Base-by-base conservation (phyloP, 1,139 yeast species). In the Wickerhamiella pararugosa region DNA sequence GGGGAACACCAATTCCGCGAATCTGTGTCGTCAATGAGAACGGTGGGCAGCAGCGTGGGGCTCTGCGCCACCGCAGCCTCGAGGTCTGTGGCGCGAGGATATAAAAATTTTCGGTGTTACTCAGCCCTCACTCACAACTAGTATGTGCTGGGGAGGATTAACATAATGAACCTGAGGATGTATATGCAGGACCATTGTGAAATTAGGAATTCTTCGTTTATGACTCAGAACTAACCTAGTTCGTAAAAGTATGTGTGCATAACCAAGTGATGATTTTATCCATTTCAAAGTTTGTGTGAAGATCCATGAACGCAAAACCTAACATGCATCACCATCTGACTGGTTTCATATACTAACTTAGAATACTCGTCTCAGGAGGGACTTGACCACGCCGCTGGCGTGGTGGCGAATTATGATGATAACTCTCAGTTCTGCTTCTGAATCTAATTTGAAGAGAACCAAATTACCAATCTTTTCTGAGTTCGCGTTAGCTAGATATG, bases 321-420 rank as follows among this genome's bases (percentile, higher is more conserved):
- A 74, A 58, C 90, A 79, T 79, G 92, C 92, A 79, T 79, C 90
- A 79, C 92, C 92, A 79, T 77, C 90, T 79, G 90, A 79, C 35
- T 34, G 31, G 34, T 11, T 32, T 9, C 21, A 32, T 9, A 35
- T 7, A 39, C 38, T 39, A 34, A 33, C 39, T 25, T 31, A 38
- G 33, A 15, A 30, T 10, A 21, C 25, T 9, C 11, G 32, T 28
- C 10, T 28, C 8, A 30, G 26, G 7, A 32, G 39, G 10, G 35
- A 9, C 31, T n/a, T 11, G 10, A 8, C 26, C 6, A 33, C 29
- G 26, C 38, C 27, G 32, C 11, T 11, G 30, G 9, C 10, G 29
- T 27, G 26, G 38, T 43, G 51, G 57, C 52, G 53, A 47, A 63
- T 74, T 84, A 78, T 78, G 86, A 78, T 61, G 71, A 64, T 64